Evolutionary conservation across 2,329 filamentous ascomycete species (phyloP).

Genomic region (Leptographium wingfieldii): DNA sequence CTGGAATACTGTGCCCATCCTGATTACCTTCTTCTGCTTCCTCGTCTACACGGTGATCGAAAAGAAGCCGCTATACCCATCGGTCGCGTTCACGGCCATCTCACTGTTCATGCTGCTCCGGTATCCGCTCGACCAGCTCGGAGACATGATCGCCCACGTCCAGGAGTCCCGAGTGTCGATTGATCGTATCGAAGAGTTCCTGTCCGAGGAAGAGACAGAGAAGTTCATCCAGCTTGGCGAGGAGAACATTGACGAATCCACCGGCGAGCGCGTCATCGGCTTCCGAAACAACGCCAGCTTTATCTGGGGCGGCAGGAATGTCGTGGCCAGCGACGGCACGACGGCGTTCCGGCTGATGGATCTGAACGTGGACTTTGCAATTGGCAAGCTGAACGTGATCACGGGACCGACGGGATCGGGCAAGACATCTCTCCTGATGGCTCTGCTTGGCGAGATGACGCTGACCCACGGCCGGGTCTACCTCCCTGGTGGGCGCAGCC

Average conservation of each 20-base stretch:
- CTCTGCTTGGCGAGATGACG: slow-evolving; percentile 91
- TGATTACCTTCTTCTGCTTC: slow-evolving; percentile 96
- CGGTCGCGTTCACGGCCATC: slow-evolving; percentile 88
- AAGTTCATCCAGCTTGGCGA: slow-evolving; percentile 78
- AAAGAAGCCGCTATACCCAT: slow-evolving; percentile 78
- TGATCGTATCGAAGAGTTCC: slow-evolving; percentile 88
- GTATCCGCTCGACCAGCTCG: slow-evolving; percentile 86
- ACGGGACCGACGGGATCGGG: slow-evolving; percentile 88
- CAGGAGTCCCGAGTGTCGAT: slow-evolving; percentile 96
- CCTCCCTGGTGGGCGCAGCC: slow-evolving; percentile 72
- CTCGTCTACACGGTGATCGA: slow-evolving; percentile 84
- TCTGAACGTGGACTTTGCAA: slow-evolving; percentile 66
- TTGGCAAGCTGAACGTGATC: slow-evolving; percentile 84
- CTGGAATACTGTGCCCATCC: slow-evolving; percentile 89
- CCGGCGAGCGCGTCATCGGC: slow-evolving; percentile 64
- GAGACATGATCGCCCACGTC: slow-evolving; percentile 97
- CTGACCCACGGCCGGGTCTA: slow-evolving; percentile 67
- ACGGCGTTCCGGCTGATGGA: slow-evolving; percentile 75
- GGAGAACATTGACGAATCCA: slow-evolving; percentile 54
- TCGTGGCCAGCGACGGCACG: slow-evolving; percentile 49
- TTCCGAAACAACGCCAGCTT: slow-evolving; percentile 68
- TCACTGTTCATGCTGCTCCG: slow-evolving; percentile 91
- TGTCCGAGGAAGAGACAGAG: slow-evolving; percentile 87
- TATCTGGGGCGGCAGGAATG: slow-evolving; percentile 67
- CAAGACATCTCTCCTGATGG: slow-evolving; percentile 94